A percentile compares a stretch with the other conserved stretches of the same genome.
Evolutionary conservation across 2,329 filamentous ascomycete species (phyloP).

Genomic region (Ceratocystis variospora): DNA sequence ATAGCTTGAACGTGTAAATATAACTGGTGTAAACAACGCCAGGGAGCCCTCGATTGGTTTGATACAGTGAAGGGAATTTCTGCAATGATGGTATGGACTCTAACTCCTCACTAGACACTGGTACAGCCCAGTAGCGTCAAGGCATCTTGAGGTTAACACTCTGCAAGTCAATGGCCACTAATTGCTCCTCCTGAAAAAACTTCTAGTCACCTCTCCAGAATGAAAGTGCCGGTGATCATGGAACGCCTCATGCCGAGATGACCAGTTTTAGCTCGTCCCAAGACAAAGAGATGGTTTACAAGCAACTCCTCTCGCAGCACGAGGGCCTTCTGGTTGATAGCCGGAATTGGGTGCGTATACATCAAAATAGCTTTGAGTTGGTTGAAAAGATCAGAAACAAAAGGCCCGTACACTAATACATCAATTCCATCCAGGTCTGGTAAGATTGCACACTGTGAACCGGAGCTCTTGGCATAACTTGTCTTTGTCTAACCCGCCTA

Average conservation of each 20-base stretch:
- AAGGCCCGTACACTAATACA: neutral
- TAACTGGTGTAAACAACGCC: neutral
- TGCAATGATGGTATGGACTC: neutral
- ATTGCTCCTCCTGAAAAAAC: neutral
- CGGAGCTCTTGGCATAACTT: neutral
- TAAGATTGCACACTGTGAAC: neutral
- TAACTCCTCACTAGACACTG: neutral
- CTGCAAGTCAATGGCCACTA: neutral
- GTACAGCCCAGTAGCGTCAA: neutral
- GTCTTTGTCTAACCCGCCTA: neutral
- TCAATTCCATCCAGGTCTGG: neutral
- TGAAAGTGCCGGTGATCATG: neutral
- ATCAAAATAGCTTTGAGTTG: neutral
- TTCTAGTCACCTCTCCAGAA: neutral
- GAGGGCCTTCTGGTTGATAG: constrained; percentile 57
- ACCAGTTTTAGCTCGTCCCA: constrained; percentile 56
- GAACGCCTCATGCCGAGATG: constrained; percentile 51
- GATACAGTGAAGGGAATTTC: neutral
- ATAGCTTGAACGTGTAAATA: neutral
- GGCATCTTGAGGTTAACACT: neutral
- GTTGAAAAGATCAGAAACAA: neutral
- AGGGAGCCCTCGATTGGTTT: too few relatives aligned
- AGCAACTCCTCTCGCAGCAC: constrained; percentile 58
- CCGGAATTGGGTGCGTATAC: constrained; percentile 56
- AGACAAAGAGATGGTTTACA: constrained; percentile 58